Conservation (phyloP, 495 filamentous ascomycete species). For the Podospora comata region DNA sequence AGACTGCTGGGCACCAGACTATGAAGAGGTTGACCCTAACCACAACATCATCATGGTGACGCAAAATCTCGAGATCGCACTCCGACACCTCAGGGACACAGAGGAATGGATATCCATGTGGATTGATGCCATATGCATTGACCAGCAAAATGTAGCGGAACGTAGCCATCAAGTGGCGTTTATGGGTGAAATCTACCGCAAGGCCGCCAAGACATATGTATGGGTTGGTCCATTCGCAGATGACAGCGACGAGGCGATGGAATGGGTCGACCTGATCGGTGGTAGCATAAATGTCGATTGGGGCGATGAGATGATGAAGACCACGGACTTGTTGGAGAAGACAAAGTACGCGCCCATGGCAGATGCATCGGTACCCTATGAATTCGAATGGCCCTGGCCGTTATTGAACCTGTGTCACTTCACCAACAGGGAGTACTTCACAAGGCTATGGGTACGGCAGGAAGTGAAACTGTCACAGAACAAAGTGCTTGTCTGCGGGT, state of each 20-base stretch:
- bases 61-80: neutral
- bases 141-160: slow-evolving; percentile 11
- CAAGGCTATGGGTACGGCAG: neutral
- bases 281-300: neutral
- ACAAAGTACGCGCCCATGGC: neutral
- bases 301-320: neutral
- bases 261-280: neutral
- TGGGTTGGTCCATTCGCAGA: slow-evolving; percentile 2
- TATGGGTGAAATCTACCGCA: slow-evolving; percentile 8
- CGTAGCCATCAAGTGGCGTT: slow-evolving; percentile 2
- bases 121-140: slow-evolving; percentile 16
- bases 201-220: neutral
- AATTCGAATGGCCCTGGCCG: neutral
- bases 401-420: neutral
- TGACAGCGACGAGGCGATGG: neutral
- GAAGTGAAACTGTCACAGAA: neutral
- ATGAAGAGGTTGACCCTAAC: neutral
- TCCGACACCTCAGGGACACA: neutral
- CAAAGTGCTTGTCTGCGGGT: neutral
- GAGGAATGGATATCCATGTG: neutral
- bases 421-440: neutral
- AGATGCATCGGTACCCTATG: neutral
- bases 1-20: neutral
- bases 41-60: slow-evolving; percentile 3
- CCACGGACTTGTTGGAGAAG: neutral